These are phyloP conservation scores for Helminthosporium solani DNA, from an alignment of 2,329 filamentous ascomycete genomes.

Conservation along the genomic window DNA sequence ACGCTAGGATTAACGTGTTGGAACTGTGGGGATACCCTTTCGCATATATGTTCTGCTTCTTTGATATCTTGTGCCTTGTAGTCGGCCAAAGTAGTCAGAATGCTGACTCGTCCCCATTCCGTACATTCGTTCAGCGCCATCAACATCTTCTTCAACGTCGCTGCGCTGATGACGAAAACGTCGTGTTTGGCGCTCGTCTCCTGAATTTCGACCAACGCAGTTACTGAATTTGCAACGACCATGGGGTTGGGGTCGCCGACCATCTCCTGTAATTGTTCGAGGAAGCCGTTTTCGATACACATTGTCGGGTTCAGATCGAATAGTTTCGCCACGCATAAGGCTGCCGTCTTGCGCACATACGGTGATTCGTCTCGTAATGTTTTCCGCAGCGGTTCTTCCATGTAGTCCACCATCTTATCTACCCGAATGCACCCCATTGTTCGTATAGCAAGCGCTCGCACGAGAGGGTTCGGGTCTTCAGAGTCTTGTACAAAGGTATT, in stretches of 20 bases:
- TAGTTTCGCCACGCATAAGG: conserved; percentile 95
- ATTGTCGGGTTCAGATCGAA: conserved; percentile 91
- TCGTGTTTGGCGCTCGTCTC: conserved; percentile 89
- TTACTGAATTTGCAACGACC: conserved; percentile 97
- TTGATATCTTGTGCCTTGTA: conserved; percentile 87
- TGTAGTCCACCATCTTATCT: conserved; percentile 99
- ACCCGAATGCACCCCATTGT: conserved; percentile 99
- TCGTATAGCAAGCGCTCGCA: conserved; percentile 89
- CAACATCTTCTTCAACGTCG: conserved; percentile 88
- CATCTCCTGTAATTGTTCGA: conserved; percentile 90
- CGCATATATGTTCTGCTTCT: conserved; percentile 97
- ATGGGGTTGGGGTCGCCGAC: conserved; percentile 98
- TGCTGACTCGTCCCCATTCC: conserved; percentile 95
- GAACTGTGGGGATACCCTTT: conserved; percentile 93
- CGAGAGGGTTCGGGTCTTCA: conserved; percentile 95
- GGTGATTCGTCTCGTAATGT: conserved; percentile 96
- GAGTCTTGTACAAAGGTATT: conserved; percentile 99
- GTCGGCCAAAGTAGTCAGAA: conserved; percentile 83
- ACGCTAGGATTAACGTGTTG: conserved; percentile 98
- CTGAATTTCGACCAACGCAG: conserved; percentile 85
- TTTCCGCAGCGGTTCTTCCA: conserved; percentile 96
- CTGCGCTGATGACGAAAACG: conserved; percentile 77
- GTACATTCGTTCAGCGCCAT: conserved; percentile 98
- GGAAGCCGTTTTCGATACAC: conserved; percentile 95
- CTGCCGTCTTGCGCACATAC: conserved; percentile 96